A percentile compares a stretch with the other conserved stretches of the same genome.
Conservation (phyloP, 805 yeast species). For the Grigorovia jiainica region DNA sequence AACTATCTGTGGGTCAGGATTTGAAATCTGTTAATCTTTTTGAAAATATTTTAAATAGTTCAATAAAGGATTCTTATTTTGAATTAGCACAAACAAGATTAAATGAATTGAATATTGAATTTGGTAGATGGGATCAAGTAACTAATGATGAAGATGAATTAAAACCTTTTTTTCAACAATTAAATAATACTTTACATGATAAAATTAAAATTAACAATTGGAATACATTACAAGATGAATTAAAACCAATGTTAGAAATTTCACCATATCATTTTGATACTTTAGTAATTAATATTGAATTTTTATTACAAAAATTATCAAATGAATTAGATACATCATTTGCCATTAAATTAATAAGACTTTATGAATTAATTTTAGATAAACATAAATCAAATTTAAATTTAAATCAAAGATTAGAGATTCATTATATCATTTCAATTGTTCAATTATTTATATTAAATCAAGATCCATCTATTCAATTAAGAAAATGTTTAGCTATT, state of each 20-base stretch:
- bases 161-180: slow-evolving; percentile 8
- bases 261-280: slow-evolving; percentile 37
- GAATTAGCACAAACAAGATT: slow-evolving; percentile 42
- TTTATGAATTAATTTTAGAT: slow-evolving; percentile 19
- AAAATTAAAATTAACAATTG: slow-evolving; percentile 7
- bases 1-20: slow-evolving; percentile 47
- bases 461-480: slow-evolving; percentile 43
- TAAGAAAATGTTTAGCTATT: slow-evolving; percentile 61
- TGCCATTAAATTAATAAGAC: slow-evolving; percentile 17
- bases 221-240: slow-evolving; percentile 18
- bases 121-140: slow-evolving; percentile 40
- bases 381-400: slow-evolving; percentile 19
- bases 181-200: slow-evolving; percentile 11
- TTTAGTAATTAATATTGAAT: slow-evolving; percentile 18
- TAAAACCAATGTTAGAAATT: slow-evolving; percentile 29
- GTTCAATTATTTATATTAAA: slow-evolving; percentile 43
- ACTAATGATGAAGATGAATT: slow-evolving; percentile 10
- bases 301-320: slow-evolving; percentile 13
- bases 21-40: slow-evolving; percentile 44
- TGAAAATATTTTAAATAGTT: slow-evolving; percentile 29
- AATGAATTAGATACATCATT: slow-evolving; percentile 21
- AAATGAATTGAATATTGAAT: slow-evolving; percentile 39
- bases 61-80: slow-evolving; percentile 18
- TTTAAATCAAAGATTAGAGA: slow-evolving; percentile 20
- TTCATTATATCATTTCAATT: slow-evolving; percentile 26